Evolutionary conservation across 768 basidiomycete species (phyloP).

Genomic region (Psilocybe azurescens): DNA sequence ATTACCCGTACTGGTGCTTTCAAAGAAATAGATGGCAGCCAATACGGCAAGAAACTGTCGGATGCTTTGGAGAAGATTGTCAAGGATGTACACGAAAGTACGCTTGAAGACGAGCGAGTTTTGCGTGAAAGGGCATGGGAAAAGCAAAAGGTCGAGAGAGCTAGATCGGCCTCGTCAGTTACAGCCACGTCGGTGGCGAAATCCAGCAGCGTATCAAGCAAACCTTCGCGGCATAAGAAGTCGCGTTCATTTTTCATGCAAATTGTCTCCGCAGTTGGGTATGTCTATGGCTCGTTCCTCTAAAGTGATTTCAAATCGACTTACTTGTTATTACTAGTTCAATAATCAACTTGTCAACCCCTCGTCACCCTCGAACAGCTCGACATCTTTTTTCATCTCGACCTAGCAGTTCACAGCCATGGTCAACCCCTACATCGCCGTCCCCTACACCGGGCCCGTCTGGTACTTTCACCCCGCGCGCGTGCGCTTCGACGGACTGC

Average conservation of each 20-base stretch:
- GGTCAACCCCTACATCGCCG: conserved; percentile 28
- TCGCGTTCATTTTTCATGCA: conserved; percentile 75
- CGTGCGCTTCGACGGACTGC: conserved; percentile 63
- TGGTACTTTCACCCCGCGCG: conserved; percentile 31
- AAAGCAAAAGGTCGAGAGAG: conserved; percentile 33
- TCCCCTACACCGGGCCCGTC: conserved; percentile 31
- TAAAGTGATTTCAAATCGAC: conserved; percentile 2
- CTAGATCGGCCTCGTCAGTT: conserved; percentile 14
- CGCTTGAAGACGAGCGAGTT: conserved; percentile 45
- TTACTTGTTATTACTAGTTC: conserved; percentile 25
- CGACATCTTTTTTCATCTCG: conserved; percentile 26
- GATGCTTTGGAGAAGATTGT: conserved; percentile 58
- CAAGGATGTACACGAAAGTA: conserved; percentile 55
- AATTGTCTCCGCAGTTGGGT: conserved; percentile 57
- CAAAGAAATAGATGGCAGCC: conserved; percentile 20
- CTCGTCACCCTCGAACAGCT: conserved; percentile 28
- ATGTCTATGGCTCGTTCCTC: conserved; percentile 24
- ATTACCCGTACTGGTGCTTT: conserved; percentile 29
- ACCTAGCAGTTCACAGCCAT: conserved; percentile 29
- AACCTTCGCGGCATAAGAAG: conserved; percentile 62
- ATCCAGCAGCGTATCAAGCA: conserved; percentile 25
- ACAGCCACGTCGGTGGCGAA: conserved; percentile 10
- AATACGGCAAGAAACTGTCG: conserved; percentile 21
- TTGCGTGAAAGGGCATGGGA: conserved; percentile 37
- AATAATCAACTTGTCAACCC: conserved; percentile 36